These are phyloP conservation scores for Aspergillus flavus DNA, from an alignment of 2,329 filamentous ascomycete species.

Conservation along the genomic window DNA sequence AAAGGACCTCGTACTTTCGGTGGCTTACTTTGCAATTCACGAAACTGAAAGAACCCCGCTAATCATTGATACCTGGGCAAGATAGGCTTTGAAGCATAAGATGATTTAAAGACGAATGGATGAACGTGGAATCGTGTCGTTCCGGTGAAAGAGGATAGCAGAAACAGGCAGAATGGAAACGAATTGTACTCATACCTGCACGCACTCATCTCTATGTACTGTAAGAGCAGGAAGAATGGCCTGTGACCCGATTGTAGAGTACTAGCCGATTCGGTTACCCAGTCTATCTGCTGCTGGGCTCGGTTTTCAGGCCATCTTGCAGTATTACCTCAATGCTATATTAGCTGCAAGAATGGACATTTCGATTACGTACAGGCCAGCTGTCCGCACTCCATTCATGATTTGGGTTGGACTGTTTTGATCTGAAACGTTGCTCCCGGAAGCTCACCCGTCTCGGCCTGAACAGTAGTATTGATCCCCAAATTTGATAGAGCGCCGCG, in stretches of 20 bases:
- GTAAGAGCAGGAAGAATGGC: not conserved
- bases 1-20: conserved; percentile 12
- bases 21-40: conserved; percentile 19
- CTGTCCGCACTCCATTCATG: conserved; percentile 46
- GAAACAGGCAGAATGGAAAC: conserved; percentile 19
- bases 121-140: conserved; percentile 20
- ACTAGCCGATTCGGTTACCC: not conserved
- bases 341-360: not conserved
- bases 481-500: conserved; percentile 88
- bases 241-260: not conserved
- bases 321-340: not conserved
- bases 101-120: conserved; percentile 30
- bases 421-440: conserved; percentile 94
- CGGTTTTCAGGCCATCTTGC: not conserved
- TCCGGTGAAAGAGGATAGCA: conserved; percentile 21
- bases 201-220: not conserved
- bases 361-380: not conserved
- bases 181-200: conserved; percentile 11
- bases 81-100: conserved; percentile 49
- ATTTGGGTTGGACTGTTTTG: conserved; percentile 73
- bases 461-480: conserved; percentile 87
- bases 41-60: conserved; percentile 35
- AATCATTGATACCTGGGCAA: conserved; percentile 39
- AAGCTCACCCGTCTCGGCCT: conserved; percentile 84
- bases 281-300: not conserved